Percentiles rank a stretch among this genome's conserved stretches.
phyloP scores from a whole-genome alignment of 139 green algal species.

The Microglena sp. region DNA sequence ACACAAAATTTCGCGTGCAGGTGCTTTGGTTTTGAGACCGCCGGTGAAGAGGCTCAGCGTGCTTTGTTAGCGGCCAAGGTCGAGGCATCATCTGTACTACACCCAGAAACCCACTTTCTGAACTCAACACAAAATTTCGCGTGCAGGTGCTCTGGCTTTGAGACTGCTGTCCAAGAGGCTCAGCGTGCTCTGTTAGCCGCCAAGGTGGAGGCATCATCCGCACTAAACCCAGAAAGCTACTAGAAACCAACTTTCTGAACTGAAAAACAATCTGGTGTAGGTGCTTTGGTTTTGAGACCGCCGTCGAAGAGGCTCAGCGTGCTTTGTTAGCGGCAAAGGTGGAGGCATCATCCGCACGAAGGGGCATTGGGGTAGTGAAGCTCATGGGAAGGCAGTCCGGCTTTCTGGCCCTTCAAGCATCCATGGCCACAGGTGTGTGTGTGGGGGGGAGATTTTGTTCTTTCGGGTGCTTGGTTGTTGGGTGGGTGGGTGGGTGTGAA shows the following conservation, averaged over 20 bases:
- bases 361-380: constrained; percentile 93
- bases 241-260: too few relatives aligned
- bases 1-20: constrained; percentile 32
- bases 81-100: constrained; percentile 15
- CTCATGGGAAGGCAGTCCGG: constrained; percentile 94
- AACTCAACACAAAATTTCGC: too few relatives aligned
- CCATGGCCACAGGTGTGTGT: constrained; percentile 75
- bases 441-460: constrained; percentile 34
- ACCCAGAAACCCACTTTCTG: neutral
- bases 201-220: too few relatives aligned
- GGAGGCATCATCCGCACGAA: constrained; percentile 68
- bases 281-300: constrained; percentile 79
- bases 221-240: too few relatives aligned
- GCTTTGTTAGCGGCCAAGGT: constrained; percentile 56
- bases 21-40: constrained; percentile 78
- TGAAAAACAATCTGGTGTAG: neutral
- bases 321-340: constrained; percentile 58
- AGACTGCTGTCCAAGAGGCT: constrained; percentile 96
- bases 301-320: constrained; percentile 92
- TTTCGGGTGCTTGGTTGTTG: neutral
- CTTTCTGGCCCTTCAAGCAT: constrained; percentile 92
- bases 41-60: constrained; percentile 70
- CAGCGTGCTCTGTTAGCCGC: constrained; percentile 86
- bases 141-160: constrained; percentile 59
- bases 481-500: too few relatives aligned